phyloP scores from a whole-genome alignment of 805 yeast genomes.

The Huiozyma sinensis region DNA sequence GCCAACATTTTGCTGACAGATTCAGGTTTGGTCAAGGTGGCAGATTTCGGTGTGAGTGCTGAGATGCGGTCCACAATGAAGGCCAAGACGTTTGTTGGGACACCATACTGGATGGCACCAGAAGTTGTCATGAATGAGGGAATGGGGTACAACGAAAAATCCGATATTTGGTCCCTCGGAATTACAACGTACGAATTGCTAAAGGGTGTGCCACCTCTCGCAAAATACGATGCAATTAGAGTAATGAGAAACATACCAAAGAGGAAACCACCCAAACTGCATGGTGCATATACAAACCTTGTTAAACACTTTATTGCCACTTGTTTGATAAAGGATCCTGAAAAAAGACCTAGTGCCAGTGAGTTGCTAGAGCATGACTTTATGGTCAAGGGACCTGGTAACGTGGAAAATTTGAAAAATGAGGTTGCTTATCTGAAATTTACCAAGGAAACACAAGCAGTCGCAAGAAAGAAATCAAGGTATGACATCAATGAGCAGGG shows the following conservation, averaged over 20 bases:
- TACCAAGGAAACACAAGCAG: conserved; percentile 9
- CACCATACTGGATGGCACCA: conserved; percentile 99
- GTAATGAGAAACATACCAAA: conserved; percentile 43
- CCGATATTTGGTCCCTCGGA: conserved; percentile 94
- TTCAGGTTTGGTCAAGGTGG: conserved; percentile 64
- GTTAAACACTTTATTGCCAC: conserved; percentile 46
- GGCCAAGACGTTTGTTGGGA: conserved; percentile 79
- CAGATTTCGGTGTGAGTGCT: conserved; percentile 90
- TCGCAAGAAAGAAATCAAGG: not conserved
- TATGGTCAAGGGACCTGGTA: conserved; percentile 5
- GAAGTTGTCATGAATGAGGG: conserved; percentile 54
- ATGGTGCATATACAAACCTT: conserved; percentile 22
- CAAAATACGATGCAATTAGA: conserved; percentile 65
- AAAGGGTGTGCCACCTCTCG: conserved; percentile 72
- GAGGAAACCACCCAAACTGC: conserved; percentile 23
- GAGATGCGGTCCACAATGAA: conserved; percentile 60
- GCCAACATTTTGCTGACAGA: conserved; percentile 75
- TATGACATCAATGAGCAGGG: not conserved
- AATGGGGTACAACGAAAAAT: conserved; percentile 68
- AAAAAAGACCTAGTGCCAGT: conserved; percentile 49
- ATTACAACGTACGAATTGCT: conserved; percentile 82
- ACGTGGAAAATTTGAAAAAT: conserved; percentile 30
- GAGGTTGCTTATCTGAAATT: conserved; percentile 30
- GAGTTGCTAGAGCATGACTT: conserved; percentile 34
- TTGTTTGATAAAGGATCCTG: conserved; percentile 62